Conservation (phyloP, 768 basidiomycete genomes). For the Exsudoporus frostii region DNA sequence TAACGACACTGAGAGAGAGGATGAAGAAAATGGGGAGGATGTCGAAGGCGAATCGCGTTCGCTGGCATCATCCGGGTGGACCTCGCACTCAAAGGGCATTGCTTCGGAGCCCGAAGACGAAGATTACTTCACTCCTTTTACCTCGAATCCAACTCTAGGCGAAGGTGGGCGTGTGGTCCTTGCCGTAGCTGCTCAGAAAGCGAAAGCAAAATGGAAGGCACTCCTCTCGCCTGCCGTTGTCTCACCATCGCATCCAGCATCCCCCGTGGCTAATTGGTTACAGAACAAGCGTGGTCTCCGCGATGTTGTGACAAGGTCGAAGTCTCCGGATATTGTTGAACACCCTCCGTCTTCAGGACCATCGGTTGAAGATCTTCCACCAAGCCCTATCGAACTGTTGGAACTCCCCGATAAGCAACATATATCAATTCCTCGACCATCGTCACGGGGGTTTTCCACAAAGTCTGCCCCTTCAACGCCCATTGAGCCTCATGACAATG, state of each 20-base stretch:
- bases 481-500: conserved; percentile 35
- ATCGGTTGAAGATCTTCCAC: conserved; percentile 25
- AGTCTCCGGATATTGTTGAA: conserved; percentile 26
- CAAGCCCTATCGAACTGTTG: conserved; percentile 23
- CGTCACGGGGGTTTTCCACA: conserved; percentile 29
- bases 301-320: conserved; percentile 10
- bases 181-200: conserved; percentile 46
- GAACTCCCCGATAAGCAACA: conserved; percentile 20
- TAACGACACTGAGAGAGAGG: conserved; percentile 39
- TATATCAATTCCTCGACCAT: conserved; percentile 22
- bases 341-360: conserved; percentile 23
- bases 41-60: conserved; percentile 49
- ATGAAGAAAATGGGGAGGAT: conserved; percentile 39
- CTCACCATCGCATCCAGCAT: conserved; percentile 30
- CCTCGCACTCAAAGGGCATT: conserved; percentile 37
- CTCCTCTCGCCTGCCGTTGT: conserved; percentile 37
- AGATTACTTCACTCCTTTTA: conserved; percentile 33
- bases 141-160: conserved; percentile 25
- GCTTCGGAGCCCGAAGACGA: conserved; percentile 41
- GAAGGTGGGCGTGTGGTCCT: conserved; percentile 39
- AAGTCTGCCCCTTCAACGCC: conserved; percentile 31
- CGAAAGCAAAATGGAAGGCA: conserved; percentile 53
- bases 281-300: conserved; percentile 22
- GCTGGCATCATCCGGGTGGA: conserved; percentile 51
- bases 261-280: conserved; percentile 30